Conservation (phyloP, 2,329 filamentous ascomycete genomes). For the Fusarium setosum region DNA sequence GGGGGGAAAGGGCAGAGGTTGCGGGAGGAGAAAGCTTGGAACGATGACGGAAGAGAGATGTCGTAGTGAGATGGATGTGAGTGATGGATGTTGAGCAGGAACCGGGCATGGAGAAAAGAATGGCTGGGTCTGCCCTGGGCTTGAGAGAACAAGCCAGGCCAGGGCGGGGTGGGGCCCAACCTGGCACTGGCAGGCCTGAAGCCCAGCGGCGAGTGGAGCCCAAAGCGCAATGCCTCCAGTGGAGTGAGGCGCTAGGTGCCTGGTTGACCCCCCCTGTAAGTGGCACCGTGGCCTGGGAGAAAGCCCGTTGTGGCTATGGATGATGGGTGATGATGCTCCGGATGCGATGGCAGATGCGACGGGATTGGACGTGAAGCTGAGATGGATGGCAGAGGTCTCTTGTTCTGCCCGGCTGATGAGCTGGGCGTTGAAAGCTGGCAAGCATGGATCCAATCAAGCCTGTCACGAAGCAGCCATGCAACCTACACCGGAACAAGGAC, state of each 20-base stretch:
- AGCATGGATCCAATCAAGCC: slow-evolving; percentile 23
- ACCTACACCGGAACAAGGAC: no score
- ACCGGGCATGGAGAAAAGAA: slow-evolving; percentile 21
- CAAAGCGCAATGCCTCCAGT: slow-evolving; percentile 17
- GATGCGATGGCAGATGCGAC: slow-evolving; percentile 23
- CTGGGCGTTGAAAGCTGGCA: slow-evolving; percentile 20
- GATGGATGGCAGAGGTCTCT: slow-evolving; percentile 36
- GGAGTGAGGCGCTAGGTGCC: slow-evolving; percentile 1
- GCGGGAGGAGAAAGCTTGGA: slow-evolving; percentile 29
- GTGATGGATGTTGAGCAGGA: slow-evolving; percentile 16
- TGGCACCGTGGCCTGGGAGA: background rate
- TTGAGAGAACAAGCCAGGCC: background rate
- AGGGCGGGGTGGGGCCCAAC: slow-evolving; percentile 13
- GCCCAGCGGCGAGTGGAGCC: slow-evolving; percentile 28
- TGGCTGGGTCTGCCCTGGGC: slow-evolving; percentile 15
- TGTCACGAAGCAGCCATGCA: slow-evolving; percentile 17
- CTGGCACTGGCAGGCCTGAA: background rate
- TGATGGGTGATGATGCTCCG: slow-evolving; percentile 38
- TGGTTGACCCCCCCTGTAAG: background rate
- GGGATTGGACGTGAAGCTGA: slow-evolving; percentile 29
- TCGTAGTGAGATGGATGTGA: slow-evolving; percentile 11
- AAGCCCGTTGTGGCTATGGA: slow-evolving; percentile 38
- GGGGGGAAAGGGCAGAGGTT: slow-evolving; percentile 26
- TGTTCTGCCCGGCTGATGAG: slow-evolving; percentile 38
- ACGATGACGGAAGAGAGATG: slow-evolving; percentile 42